phyloP scores from a whole-genome alignment of 345 rosid species.

The Aurinia saxatilis region DNA sequence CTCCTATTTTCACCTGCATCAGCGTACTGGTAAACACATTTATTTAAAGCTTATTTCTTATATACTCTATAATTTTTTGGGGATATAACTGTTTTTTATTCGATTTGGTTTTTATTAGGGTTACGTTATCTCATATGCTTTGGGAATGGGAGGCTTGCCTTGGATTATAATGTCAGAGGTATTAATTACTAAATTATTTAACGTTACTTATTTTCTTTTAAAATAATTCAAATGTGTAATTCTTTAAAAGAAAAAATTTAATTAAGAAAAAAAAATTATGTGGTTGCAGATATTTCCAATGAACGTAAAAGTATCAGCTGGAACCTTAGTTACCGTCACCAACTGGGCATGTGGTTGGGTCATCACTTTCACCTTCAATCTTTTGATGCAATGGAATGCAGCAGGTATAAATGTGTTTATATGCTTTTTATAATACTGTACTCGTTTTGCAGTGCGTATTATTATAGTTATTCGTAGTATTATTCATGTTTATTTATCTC shows the following conservation, averaged over 20 bases:
- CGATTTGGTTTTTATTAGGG: constrained; percentile 22
- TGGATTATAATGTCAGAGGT: constrained; percentile 66
- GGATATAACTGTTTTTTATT: neutral
- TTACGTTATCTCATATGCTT: constrained; percentile 12
- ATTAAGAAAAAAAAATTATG: too few relatives aligned
- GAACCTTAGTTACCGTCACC: constrained; percentile 39
- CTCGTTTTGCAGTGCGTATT: neutral
- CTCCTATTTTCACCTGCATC: constrained; percentile 26
- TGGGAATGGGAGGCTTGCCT: constrained; percentile 52
- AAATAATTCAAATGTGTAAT: neutral
- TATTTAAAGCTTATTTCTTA: too few relatives aligned
- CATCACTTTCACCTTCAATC: constrained; percentile 39
- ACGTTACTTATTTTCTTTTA: too few relatives aligned
- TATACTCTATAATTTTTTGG: neutral
- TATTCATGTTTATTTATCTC: too few relatives aligned
- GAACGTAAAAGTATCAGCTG: constrained; percentile 47
- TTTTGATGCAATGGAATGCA: constrained; percentile 43
- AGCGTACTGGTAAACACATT: constrained; percentile 33
- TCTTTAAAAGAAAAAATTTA: too few relatives aligned
- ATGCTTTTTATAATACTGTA: neutral
- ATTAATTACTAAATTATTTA: neutral
- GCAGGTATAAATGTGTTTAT: constrained; percentile 21
- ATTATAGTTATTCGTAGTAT: neutral
- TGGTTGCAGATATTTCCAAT: constrained; percentile 40
- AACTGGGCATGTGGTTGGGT: constrained; percentile 37